phyloP scores from a whole-genome alignment of 1,284 basidiomycete species.

The Ustilago lituana region DNA sequence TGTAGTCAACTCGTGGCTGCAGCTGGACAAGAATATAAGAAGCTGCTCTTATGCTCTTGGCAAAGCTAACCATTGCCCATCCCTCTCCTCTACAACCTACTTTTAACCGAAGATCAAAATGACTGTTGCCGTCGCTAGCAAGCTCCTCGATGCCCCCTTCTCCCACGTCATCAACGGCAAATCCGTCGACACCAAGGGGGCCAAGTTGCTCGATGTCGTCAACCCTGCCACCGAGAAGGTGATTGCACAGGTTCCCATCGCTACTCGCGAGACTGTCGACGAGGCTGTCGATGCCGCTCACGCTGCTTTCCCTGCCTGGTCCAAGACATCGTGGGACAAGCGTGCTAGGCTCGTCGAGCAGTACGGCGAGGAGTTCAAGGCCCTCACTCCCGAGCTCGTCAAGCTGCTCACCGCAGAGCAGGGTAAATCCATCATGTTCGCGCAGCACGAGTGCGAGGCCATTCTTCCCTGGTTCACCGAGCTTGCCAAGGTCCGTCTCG shows the following conservation, averaged over 20 bases:
- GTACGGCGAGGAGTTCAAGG: constrained; percentile 36
- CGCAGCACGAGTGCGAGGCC: constrained; percentile 25
- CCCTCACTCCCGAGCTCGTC: constrained; percentile 26
- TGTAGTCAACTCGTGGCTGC: no score
- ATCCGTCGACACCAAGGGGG: constrained; percentile 17
- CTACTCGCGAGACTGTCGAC: constrained; percentile 26
- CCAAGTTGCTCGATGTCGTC: constrained; percentile 40
- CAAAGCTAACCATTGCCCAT: no score
- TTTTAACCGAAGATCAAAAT: constrained; percentile 1
- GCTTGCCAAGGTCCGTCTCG: constrained; percentile 27
- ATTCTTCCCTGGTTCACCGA: constrained; percentile 39
- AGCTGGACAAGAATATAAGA: no score
- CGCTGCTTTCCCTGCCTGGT: constrained; percentile 37
- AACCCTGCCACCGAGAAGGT: constrained; percentile 47
- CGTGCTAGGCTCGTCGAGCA: constrained; percentile 30
- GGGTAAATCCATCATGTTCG: constrained; percentile 27
- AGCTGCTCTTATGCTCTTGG: no score
- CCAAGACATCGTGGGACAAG: constrained; percentile 37
- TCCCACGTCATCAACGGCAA: constrained; percentile 51
- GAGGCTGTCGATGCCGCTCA: constrained; percentile 42
- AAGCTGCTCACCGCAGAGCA: constrained; percentile 47
- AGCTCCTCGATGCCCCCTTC: constrained; percentile 34
- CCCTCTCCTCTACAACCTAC: neutral
- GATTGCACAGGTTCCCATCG: constrained; percentile 42
- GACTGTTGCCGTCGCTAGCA: constrained; percentile 27